Conservation (phyloP, 495 filamentous ascomycete species). For the Daldinia loculata region DNA sequence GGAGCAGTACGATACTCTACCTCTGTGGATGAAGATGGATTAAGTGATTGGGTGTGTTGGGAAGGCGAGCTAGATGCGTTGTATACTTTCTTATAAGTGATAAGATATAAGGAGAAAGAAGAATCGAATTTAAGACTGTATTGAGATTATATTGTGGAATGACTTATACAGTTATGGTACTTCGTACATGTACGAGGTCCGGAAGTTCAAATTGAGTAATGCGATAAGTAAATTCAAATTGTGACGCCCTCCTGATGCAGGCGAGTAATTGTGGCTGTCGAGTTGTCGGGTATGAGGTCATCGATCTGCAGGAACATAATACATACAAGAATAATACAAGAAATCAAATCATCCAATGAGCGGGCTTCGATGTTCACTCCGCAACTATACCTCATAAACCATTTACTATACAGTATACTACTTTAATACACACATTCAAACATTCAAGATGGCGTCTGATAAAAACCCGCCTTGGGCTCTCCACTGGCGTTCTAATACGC, state of each 20-base stretch:
- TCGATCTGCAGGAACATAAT: slow-evolving; percentile 39
- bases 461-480: slow-evolving; percentile 55
- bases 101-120: too few species aligned
- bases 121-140: too few species aligned
- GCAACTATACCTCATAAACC: neutral
- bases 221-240: neutral
- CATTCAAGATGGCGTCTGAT: neutral
- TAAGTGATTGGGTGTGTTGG: neutral
- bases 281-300: slow-evolving; percentile 41
- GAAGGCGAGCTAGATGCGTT: neutral
- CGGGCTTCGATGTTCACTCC: neutral
- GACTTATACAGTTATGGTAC: neutral
- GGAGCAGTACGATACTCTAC: slow-evolving; percentile 48
- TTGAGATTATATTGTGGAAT: neutral
- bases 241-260: neutral
- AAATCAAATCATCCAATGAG: neutral
- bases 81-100: neutral
- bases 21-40: slow-evolving; percentile 27
- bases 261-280: neutral
- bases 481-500: slow-evolving; percentile 63
- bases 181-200: too few species aligned
- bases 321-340: too few species aligned
- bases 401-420: too few species aligned
- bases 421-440: too few species aligned
- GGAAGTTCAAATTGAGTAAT: too few species aligned